Conservation (phyloP, 768 basidiomycete genomes). For the Coprinellus micaceus region DNA sequence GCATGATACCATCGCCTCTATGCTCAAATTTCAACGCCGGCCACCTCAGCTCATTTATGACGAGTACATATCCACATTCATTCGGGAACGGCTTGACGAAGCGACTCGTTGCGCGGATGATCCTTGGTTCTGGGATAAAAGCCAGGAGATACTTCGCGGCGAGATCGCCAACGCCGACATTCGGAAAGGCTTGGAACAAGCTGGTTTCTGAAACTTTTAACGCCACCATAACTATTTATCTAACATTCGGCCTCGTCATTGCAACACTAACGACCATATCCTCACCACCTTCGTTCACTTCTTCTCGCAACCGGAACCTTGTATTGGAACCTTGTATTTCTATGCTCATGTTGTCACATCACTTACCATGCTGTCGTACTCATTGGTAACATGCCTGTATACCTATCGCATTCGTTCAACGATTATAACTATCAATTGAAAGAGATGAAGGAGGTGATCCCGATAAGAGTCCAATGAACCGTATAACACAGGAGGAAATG, state of each 20-base stretch:
- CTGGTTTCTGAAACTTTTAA: constrained; percentile 48
- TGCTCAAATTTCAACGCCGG: constrained; percentile 56
- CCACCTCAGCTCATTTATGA: constrained; percentile 47
- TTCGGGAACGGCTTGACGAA: constrained; percentile 41
- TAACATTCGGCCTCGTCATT: background rate
- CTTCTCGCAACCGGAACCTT: too few species aligned
- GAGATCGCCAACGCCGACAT: constrained; percentile 64
- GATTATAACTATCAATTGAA: background rate
- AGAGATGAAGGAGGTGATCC: background rate
- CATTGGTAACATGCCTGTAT: background rate
- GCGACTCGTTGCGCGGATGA: constrained; percentile 37
- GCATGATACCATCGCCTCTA: constrained; percentile 49
- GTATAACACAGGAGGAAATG: background rate
- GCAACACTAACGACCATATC: background rate
- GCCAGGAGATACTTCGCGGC: constrained; percentile 55
- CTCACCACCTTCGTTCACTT: background rate
- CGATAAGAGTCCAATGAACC: constrained; percentile 2
- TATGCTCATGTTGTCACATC: background rate
- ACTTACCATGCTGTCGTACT: background rate
- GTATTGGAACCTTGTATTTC: background rate
- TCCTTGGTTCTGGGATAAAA: constrained; percentile 54
- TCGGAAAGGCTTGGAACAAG: constrained; percentile 61
- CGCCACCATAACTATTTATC: background rate
- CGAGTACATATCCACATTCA: constrained; percentile 43
- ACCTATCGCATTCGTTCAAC: background rate